These are phyloP conservation scores for Termitomyces sp. DNA, from an alignment of 768 basidiomycete species.

Conservation along the genomic window DNA sequence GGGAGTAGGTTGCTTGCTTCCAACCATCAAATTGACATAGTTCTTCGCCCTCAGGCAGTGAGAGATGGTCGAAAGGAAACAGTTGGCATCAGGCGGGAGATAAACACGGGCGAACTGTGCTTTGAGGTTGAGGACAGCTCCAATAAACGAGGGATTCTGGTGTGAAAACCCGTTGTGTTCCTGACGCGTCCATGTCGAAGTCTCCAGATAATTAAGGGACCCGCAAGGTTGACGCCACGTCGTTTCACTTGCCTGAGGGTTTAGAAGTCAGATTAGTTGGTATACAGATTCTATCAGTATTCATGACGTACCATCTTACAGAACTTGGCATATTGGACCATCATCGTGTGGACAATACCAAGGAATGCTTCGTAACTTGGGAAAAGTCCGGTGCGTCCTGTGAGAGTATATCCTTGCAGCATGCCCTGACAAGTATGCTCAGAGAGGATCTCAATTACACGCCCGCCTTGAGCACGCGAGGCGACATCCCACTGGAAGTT, in stretches of 20 bases:
- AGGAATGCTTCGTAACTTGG: slow-evolving; percentile 91
- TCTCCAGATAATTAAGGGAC: slow-evolving; percentile 83
- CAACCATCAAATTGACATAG: slow-evolving; percentile 86
- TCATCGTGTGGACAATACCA: slow-evolving; percentile 87
- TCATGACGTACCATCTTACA: slow-evolving; percentile 59
- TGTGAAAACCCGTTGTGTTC: slow-evolving; percentile 91
- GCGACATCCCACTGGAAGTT: slow-evolving; percentile 85
- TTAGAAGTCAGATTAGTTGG: background rate
- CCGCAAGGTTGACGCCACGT: slow-evolving; percentile 68
- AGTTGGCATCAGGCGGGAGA: slow-evolving; percentile 88
- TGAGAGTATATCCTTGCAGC: slow-evolving; percentile 90
- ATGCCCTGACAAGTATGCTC: slow-evolving; percentile 89
- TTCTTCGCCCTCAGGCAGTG: slow-evolving; percentile 83
- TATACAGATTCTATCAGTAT: background rate
- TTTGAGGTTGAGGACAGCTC: slow-evolving; percentile 79
- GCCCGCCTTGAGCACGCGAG: slow-evolving; percentile 65
- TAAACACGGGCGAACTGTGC: slow-evolving; percentile 69
- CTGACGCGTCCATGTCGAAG: slow-evolving; percentile 81
- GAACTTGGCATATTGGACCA: slow-evolving; percentile 88
- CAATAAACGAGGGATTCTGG: slow-evolving; percentile 82
- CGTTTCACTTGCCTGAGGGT: slow-evolving; percentile 45
- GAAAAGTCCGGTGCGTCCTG: slow-evolving; percentile 81
- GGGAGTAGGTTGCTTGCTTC: slow-evolving; percentile 78
- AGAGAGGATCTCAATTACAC: slow-evolving; percentile 84
- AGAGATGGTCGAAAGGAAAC: slow-evolving; percentile 75